Evolutionary conservation across 2,329 filamentous ascomycete species (phyloP), one percentile per base, ranked within the genome.

Genomic region (Xylariaceae sp.): DNA sequence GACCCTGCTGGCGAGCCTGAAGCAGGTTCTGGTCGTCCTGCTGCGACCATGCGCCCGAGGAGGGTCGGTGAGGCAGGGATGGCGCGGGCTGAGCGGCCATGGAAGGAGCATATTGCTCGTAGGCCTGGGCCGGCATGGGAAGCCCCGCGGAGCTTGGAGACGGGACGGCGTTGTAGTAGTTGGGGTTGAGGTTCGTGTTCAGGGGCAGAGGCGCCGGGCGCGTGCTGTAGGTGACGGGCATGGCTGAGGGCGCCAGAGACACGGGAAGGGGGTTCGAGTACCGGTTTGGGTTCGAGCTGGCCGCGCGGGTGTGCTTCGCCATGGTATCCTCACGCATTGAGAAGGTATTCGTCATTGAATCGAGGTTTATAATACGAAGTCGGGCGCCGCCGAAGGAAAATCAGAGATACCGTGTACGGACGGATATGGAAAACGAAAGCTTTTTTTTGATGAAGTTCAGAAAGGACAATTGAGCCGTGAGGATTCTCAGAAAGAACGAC

Each of bases 21-120:
- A 93, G 78, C 49, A 96, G 82, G 44, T 84, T 84, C 67, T 88
- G 82, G 73, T 96, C 91, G 66, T 94, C 90, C 52, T 84, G 80
- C 1, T 82, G 77, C 37, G 83, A 87, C 91, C 91, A 96, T 0
- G 86, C 85, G 7, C 83, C 83, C 0, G 83, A 85, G 39, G 83
- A 84, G 23, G 83, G 77, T 52, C 84, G 81, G 64, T 81, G 76
- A 42, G 77, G 77, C 59, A 73, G 59, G 4, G 62, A 62, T 64
- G 69, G 75, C 5, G 69, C 35, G 1, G 48, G 73, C 54, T 73
- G 74, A 51, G 68, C 62, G 39, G 72, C 64, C n/a, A 74, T 68
- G 30, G 72, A 66, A n/a, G 67, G 66, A 44, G 73, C 64, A 60
- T 79, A 79, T 7, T 72, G 65, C 15, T 78, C 76, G 65, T 79